phyloP scores from a whole-genome alignment of 2,329 filamentous ascomycete genomes.

The Zasmidium angulare region DNA sequence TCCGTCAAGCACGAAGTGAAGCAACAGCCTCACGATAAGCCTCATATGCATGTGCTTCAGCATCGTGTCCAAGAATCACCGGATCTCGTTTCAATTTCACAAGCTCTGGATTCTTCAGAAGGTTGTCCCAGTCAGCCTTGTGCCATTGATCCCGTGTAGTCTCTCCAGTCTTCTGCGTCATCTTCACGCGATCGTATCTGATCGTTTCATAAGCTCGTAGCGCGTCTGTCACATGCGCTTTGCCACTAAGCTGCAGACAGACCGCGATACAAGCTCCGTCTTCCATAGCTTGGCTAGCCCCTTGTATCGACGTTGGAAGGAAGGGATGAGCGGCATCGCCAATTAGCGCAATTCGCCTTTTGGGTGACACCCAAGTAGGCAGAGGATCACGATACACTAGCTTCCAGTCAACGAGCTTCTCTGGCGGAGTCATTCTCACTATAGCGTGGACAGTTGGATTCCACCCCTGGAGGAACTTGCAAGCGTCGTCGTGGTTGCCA shows the following conservation, averaged over 20 bases:
- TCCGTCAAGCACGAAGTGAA: background rate
- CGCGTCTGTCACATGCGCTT: conserved; percentile 36
- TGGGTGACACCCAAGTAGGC: conserved; percentile 55
- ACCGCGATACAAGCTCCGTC: conserved; percentile 50
- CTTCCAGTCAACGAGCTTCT: conserved; percentile 52
- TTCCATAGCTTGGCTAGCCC: conserved; percentile 56
- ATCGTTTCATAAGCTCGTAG: conserved; percentile 27
- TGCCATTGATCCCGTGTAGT: conserved; percentile 45
- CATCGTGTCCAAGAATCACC: conserved; percentile 52
- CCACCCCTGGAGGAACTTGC: conserved; percentile 43
- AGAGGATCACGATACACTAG: conserved; percentile 57
- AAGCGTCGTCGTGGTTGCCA: conserved; percentile 42
- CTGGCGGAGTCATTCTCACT: conserved; percentile 41
- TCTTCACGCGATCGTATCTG: conserved; percentile 26
- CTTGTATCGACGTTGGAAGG: conserved; percentile 55
- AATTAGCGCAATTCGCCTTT: conserved; percentile 51
- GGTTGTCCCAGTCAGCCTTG: conserved; percentile 49
- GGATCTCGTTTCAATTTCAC: conserved; percentile 49
- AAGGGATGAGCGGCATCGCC: conserved; percentile 58
- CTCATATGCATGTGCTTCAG: conserved; percentile 43
- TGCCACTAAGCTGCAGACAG: conserved; percentile 46
- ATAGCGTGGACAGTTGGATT: conserved; percentile 50
- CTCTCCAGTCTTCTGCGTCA: conserved; percentile 17
- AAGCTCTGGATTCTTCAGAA: conserved; percentile 44
- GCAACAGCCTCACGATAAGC: background rate